Evolutionary conservation across 2,329 filamentous ascomycete genomes (phyloP).

Genomic region (Aspergillus cejpii): DNA sequence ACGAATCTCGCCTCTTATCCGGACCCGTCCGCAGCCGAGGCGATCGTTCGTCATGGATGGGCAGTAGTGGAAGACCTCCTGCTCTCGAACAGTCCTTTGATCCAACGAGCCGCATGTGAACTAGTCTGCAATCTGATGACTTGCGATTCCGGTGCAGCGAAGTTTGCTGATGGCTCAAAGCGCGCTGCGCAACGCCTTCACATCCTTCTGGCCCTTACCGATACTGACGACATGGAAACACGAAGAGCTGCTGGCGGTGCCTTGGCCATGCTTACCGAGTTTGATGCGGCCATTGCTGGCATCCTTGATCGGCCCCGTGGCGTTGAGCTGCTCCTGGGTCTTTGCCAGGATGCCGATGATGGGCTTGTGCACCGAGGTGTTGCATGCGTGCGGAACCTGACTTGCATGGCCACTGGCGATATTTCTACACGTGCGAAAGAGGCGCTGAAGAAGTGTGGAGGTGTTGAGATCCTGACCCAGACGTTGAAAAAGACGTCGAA

Average conservation of each 20-base stretch:
- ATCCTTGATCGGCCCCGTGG: constrained; percentile 66
- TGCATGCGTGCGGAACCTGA: constrained; percentile 67
- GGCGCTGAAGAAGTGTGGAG: constrained; percentile 56
- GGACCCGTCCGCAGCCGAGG: constrained; percentile 49
- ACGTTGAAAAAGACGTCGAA: constrained; percentile 63
- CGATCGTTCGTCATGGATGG: constrained; percentile 70
- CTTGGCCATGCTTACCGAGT: constrained; percentile 73
- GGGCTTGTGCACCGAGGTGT: constrained; percentile 58
- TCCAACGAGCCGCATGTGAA: constrained; percentile 79
- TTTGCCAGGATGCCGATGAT: constrained; percentile 64
- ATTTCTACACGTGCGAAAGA: constrained; percentile 56
- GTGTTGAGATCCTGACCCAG: constrained; percentile 61
- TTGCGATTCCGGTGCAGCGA: constrained; percentile 40
- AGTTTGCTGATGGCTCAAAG: constrained; percentile 49
- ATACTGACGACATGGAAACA: constrained; percentile 74
- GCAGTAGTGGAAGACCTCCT: constrained; percentile 74
- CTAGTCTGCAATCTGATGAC: constrained; percentile 76
- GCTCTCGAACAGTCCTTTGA: constrained; percentile 64
- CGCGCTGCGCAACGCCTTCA: constrained; percentile 69
- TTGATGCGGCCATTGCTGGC: constrained; percentile 64
- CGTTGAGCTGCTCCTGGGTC: constrained; percentile 66
- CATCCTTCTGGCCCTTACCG: constrained; percentile 77
- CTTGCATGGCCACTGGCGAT: constrained; percentile 56
- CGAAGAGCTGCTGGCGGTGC: constrained; percentile 81
- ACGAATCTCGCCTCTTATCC: constrained; percentile 77